These are phyloP conservation scores for Vigna nakashimae DNA, from an alignment of 306 rosid species.

Conservation along the genomic window DNA sequence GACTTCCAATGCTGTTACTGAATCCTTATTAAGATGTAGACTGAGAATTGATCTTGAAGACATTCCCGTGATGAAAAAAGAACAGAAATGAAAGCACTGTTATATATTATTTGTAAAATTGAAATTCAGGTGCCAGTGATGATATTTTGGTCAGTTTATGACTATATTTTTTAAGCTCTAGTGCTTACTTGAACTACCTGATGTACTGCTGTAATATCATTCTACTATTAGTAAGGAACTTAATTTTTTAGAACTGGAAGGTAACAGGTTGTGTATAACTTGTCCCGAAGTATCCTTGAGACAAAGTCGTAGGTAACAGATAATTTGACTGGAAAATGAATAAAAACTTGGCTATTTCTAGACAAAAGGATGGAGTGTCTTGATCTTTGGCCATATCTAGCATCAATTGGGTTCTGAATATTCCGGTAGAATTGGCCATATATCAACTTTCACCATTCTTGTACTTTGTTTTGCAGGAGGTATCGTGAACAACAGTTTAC, in stretches of 20 bases:
- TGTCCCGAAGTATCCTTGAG: background rate
- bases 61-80: background rate
- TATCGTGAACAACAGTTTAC: constrained; percentile 84
- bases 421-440: background rate
- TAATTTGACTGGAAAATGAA: constrained; percentile 1
- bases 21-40: background rate
- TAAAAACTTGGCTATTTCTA: background rate
- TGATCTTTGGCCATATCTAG: background rate
- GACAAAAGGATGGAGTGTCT: constrained; percentile 9
- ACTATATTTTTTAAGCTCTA: background rate
- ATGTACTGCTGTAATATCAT: background rate
- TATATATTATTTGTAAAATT: background rate
- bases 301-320: background rate
- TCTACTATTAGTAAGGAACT: constrained; percentile 8
- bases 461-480: constrained; percentile 69
- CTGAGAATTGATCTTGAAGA: background rate
- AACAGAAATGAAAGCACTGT: background rate
- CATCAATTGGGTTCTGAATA: background rate
- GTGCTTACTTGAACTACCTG: constrained; percentile 24
- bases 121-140: constrained; percentile 19
- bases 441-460: constrained; percentile 26
- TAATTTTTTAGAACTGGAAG: constrained; percentile 13
- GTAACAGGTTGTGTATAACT: constrained; percentile 4
- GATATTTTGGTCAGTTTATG: background rate
- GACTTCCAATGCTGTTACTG: background rate